phyloP scores from a whole-genome alignment of 345 rosid species.

The Moringa oleifera region DNA sequence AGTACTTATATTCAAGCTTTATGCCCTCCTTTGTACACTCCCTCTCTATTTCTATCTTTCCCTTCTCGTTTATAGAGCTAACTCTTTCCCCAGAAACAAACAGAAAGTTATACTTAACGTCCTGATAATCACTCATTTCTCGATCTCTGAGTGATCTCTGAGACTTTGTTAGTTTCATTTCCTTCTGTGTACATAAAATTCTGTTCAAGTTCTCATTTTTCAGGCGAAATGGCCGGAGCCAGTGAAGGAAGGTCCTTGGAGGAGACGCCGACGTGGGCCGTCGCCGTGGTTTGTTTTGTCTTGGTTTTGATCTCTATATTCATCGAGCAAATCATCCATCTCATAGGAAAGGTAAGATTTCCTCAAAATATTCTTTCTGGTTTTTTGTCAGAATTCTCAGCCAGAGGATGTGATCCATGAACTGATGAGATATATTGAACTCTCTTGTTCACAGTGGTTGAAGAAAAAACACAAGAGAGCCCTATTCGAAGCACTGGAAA shows the following conservation, averaged over 20 bases:
- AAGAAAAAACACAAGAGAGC: slow-evolving; percentile 58
- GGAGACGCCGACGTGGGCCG: slow-evolving; percentile 89
- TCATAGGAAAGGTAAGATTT: slow-evolving; percentile 40
- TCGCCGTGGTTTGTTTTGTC: slow-evolving; percentile 73
- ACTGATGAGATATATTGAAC: too few relatives aligned
- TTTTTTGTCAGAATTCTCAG: too few relatives aligned
- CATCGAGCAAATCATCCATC: slow-evolving; percentile 63
- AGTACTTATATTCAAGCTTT: background rate
- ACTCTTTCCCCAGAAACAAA: background rate
- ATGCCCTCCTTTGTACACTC: background rate
- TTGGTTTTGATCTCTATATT: slow-evolving; percentile 61
- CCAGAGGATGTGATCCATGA: too few relatives aligned
- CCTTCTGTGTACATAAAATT: too few relatives aligned
- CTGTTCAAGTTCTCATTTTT: too few relatives aligned
- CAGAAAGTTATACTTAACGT: background rate
- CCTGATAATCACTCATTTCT: background rate
- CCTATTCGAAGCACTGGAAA: slow-evolving; percentile 81
- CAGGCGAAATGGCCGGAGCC: slow-evolving; percentile 37
- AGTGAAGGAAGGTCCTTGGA: slow-evolving; percentile 44
- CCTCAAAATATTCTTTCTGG: background rate
- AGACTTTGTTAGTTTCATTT: too few relatives aligned
- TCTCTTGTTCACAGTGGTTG: slow-evolving; percentile 50
- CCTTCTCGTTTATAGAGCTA: background rate
- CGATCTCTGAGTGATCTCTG: background rate
- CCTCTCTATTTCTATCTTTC: too few relatives aligned